Base-by-base conservation (phyloP, 1,284 basidiomycete species). In the Chalciporus piperatoides region DNA sequence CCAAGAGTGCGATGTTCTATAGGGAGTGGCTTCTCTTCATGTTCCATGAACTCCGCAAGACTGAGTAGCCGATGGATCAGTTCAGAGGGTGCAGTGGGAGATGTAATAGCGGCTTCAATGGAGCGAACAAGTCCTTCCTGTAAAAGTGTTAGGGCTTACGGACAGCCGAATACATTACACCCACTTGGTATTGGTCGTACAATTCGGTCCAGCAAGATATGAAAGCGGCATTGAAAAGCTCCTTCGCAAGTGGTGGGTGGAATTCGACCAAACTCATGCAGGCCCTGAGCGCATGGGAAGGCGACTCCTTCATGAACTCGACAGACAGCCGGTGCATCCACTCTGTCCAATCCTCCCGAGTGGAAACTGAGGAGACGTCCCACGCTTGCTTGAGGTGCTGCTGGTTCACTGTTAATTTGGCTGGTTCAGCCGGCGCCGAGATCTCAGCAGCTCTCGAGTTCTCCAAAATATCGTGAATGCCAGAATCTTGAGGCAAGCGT, bases 31-130 rank as follows among this genome's bases (percentile, higher is more conserved):
- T 97, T 97, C 68, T 99, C 97, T 68, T 99, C 96, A 62, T 98
- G 97, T 70, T 99, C 97, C 92, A 99, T 97, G 68, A 99, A 99
- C 68, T 99, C 97, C 7, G 95, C 94, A n/a, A 99, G 78, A 68
- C 95, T 95, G 53, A 99, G 80, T 25, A 99, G 76, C 41, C 91
- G 84, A 65, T 97, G 92, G n/a, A 97, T 91, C 27, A 99, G 80
- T 48, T 98, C 95, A 3, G 91, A 80, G 0, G 96, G 92, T 2
- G 92, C 85, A 4, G 78, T 82, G 10, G 79, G 75, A 2, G 77
- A 92, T 54, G 87, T 91, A 57, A 99, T 89, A 0, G 97, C 96
- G 49, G 73, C 75, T 64, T 97, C 92, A 44, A 99, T 91, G 4
- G 93, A 86, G 37, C 86, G 84, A 41, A 97, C 93, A 36, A 99